Evolutionary conservation across 768 basidiomycete genomes (phyloP).

Genomic region (Roridomyces roridus): DNA sequence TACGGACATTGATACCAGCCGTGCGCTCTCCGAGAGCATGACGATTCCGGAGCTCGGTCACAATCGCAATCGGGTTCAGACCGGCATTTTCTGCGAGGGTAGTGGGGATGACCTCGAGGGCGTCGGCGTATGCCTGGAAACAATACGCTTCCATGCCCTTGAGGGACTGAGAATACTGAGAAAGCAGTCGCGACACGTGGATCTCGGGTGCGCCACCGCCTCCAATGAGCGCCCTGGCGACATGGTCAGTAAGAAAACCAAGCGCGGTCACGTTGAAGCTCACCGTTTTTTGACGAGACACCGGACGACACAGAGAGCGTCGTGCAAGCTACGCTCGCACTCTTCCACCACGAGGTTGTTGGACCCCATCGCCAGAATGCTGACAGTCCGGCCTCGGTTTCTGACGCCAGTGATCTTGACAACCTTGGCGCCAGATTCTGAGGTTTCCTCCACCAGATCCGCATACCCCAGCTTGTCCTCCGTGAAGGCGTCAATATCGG

Average conservation of each 20-base stretch:
- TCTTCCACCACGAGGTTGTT: conserved; percentile 96
- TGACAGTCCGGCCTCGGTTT: conserved; percentile 93
- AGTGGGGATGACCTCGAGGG: conserved; percentile 96
- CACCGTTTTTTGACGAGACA: conserved; percentile 99
- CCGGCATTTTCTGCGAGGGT: conserved; percentile 99
- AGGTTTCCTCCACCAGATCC: conserved; percentile 91
- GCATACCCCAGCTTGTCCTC: conserved; percentile 98
- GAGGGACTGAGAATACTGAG: conserved; percentile 89
- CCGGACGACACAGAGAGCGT: conserved; percentile 97
- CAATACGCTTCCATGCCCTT: conserved; percentile 99
- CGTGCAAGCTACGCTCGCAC: conserved; percentile 95
- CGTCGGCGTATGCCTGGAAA: conserved; percentile 98
- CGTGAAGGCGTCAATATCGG: conserved; percentile 96
- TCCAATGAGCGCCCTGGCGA: conserved; percentile 82
- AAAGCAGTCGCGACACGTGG: conserved; percentile 89
- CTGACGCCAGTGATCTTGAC: conserved; percentile 95
- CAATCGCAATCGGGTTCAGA: conserved; percentile 96
- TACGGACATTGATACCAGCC: conserved; percentile 98
- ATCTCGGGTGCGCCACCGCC: conserved; percentile 99
- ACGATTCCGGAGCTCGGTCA: conserved; percentile 95
- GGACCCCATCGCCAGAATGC: conserved; percentile 92
- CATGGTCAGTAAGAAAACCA: background rate
- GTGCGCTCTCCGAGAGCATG: conserved; percentile 94
- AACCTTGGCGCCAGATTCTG: conserved; percentile 84
- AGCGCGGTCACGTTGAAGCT: conserved; percentile 28